Conservation (phyloP, 164 flowering plant species). For the Liquidambar formosana region DNA sequence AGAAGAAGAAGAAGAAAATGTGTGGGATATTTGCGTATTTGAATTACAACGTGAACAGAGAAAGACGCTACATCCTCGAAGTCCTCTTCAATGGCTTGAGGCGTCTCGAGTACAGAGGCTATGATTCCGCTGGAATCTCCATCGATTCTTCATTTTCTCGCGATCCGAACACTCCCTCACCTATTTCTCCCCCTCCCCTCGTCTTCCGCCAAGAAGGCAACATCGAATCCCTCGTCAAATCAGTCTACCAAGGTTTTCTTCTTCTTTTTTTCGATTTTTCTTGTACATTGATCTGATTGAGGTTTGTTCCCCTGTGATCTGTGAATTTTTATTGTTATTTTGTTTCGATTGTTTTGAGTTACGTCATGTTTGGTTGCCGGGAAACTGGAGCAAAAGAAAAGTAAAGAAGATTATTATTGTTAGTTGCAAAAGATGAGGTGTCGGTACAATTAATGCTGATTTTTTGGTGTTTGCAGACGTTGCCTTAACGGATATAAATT, state of each 20-base stretch:
- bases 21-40: conserved; percentile 96
- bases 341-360: not conserved
- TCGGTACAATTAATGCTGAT: conserved; percentile 2
- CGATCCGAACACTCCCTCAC: not conserved
- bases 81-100: conserved; percentile 88
- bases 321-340: not conserved
- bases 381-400: not conserved
- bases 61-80: conserved; percentile 76
- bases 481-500: conserved; percentile 55
- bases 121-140: conserved; percentile 93
- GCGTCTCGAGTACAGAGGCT: conserved; percentile 93
- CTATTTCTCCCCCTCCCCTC: conserved; percentile 39
- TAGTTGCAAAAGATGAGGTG: too few species aligned
- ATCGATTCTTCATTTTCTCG: conserved; percentile 51
- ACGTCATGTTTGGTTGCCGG: not conserved
- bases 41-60: conserved; percentile 72
- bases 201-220: conserved; percentile 93
- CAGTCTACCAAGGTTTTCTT: conserved; percentile 64
- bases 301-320: not conserved
- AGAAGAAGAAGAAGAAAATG: conserved; percentile 41
- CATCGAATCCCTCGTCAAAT: conserved; percentile 87
- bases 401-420: too few species aligned
- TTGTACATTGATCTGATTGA: not conserved
- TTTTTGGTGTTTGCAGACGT: conserved; percentile 54
- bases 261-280: conserved; percentile 1